Evolutionary conservation across 1,139 yeast genomes (phyloP).

Genomic region (Geotrichum bryndzae): DNA sequence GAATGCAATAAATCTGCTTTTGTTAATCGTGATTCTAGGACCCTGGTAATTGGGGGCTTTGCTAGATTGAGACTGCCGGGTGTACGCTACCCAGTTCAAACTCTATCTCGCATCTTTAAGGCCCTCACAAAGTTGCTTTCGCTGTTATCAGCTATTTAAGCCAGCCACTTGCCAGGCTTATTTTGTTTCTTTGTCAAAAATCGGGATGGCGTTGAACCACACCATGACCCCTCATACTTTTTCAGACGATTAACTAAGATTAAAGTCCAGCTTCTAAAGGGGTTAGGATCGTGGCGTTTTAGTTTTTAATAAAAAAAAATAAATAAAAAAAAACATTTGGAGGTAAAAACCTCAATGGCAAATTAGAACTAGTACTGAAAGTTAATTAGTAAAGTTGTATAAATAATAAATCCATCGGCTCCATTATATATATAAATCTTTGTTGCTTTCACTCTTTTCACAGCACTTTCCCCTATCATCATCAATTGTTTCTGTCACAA

Average conservation of each 20-base stretch:
- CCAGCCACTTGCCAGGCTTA: neutral
- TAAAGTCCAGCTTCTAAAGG: neutral
- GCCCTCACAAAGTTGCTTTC: too few species aligned
- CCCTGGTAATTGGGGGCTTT: too few species aligned
- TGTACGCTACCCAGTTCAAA: too few species aligned
- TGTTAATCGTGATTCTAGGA: too few species aligned
- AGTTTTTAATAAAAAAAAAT: too few species aligned
- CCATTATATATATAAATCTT: neutral
- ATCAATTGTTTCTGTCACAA: conserved; percentile 12
- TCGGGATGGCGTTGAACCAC: neutral
- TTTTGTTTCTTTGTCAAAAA: neutral
- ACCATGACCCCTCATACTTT: too few species aligned
- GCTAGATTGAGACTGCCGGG: too few species aligned
- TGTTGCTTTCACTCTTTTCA: neutral
- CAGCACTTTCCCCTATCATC: neutral
- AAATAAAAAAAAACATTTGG: too few species aligned
- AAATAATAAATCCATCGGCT: neutral
- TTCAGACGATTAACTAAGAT: neutral
- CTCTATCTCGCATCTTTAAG: too few species aligned
- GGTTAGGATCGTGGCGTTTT: too few species aligned
- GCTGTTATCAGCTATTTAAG: neutral
- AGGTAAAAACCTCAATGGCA: neutral
- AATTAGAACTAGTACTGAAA: neutral
- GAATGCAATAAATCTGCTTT: too few species aligned
- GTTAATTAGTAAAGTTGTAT: neutral